A percentile compares a stretch with the other conserved stretches of the same genome.
phyloP scores from a whole-genome alignment of 139 green algal genomes.

The Chlamydomonas urium region DNA sequence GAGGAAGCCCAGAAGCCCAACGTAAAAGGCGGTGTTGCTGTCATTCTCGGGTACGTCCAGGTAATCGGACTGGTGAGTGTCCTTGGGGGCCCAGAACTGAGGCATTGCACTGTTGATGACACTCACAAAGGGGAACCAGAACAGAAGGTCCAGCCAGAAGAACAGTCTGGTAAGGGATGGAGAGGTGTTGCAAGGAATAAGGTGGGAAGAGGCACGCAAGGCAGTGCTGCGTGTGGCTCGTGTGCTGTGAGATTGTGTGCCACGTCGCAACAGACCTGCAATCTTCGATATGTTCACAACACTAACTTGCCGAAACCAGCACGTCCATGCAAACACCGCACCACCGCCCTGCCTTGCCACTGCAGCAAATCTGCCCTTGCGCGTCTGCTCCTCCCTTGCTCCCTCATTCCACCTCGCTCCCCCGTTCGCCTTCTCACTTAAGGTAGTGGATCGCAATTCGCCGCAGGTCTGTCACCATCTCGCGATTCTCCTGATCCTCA shows the following conservation, averaged over 20 bases:
- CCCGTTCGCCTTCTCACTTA: neutral
- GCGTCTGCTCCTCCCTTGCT: neutral
- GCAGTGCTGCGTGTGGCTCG: no score
- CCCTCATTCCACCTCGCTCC: no score
- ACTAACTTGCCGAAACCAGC: no score
- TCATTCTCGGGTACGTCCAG: neutral
- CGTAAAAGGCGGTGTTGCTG: constrained; percentile 4
- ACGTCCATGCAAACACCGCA: neutral
- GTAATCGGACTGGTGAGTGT: neutral
- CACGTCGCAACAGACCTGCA: neutral
- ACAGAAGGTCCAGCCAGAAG: constrained; percentile 12
- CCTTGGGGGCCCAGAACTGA: no score
- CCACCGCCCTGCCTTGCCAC: no score
- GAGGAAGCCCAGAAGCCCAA: constrained; percentile 12
- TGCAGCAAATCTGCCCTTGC: neutral
- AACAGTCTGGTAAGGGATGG: neutral
- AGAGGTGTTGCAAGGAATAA: neutral
- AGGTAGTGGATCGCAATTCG: neutral
- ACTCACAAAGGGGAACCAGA: constrained; percentile 7
- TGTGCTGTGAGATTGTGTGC: neutral
- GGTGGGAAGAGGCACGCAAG: neutral
- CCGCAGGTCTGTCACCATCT: neutral
- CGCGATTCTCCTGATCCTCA: neutral
- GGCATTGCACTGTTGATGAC: constrained; percentile 1
- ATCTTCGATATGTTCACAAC: neutral